These are phyloP conservation scores for Podospora bellae-mahoneyi DNA, from an alignment of 495 filamentous ascomycete genomes.

Conservation along the genomic window DNA sequence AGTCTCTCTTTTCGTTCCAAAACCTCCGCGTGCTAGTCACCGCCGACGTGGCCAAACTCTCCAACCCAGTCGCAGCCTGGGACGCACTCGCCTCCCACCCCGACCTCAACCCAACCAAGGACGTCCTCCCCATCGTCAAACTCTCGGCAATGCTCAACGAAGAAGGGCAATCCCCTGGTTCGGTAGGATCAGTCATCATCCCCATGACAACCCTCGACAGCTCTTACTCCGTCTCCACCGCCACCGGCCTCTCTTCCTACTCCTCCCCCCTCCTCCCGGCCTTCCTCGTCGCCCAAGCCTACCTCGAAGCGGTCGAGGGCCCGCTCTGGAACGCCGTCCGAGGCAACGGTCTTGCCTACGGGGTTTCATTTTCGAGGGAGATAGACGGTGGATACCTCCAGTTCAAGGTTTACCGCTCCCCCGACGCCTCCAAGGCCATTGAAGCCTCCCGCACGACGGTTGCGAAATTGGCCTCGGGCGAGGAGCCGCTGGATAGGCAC, in stretches of 20 bases:
- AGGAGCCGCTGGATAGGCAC: constrained; percentile 67
- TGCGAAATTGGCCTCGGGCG: constrained; percentile 46
- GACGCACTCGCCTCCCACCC: constrained; percentile 51
- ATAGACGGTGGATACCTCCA: constrained; percentile 74
- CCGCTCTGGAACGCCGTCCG: constrained; percentile 91
- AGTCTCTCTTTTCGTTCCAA: constrained; percentile 67
- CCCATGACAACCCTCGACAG: constrained; percentile 91
- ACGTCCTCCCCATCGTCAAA: constrained; percentile 45
- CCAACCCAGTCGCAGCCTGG: constrained; percentile 81
- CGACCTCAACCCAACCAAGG: constrained; percentile 43
- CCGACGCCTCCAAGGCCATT: constrained; percentile 85
- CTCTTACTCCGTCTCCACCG: constrained; percentile 77
- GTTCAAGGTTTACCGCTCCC: constrained; percentile 83
- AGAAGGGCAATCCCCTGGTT: constrained; percentile 68
- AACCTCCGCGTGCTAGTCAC: constrained; percentile 85
- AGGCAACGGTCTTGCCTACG: constrained; percentile 89
- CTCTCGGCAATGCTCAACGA: constrained; percentile 60
- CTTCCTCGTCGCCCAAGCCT: constrained; percentile 78
- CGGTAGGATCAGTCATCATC: constrained; percentile 68
- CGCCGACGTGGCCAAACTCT: constrained; percentile 72
- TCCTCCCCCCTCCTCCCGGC: constrained; percentile 76
- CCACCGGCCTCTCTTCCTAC: constrained; percentile 68
- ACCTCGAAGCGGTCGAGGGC: constrained; percentile 90
- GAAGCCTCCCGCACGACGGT: constrained; percentile 70
- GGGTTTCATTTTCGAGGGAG: constrained; percentile 68